These are phyloP conservation scores for Cyclotella kingstonii DNA, from an alignment of 108 stramenopile species.

Conservation along the genomic window DNA sequence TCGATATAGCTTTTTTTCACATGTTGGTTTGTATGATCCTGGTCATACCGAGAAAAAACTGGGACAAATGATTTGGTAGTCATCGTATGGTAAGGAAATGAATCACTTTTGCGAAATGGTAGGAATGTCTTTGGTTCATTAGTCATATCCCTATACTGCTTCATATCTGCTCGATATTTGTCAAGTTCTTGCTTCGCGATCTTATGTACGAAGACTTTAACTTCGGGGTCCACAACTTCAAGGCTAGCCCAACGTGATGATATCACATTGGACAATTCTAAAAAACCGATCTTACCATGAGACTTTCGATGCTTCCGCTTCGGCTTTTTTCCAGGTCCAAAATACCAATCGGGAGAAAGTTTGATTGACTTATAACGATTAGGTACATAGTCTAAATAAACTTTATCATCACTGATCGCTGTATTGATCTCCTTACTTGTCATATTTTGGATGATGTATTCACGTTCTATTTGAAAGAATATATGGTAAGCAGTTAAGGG, in stretches of 20 bases:
- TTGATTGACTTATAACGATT: constrained; percentile 27
- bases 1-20: no score
- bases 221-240: constrained; percentile 32
- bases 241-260: constrained; percentile 58
- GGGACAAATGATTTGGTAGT: no score
- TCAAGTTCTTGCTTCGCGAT: constrained; percentile 33
- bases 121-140: constrained; percentile 4
- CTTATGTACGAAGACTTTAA: constrained; percentile 27
- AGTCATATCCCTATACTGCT: constrained; percentile 36
- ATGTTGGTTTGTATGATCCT: no score
- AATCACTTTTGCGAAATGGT: background rate
- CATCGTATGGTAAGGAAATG: constrained; percentile 11
- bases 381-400: constrained; percentile 19
- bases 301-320: constrained; percentile 67
- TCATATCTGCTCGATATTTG: constrained; percentile 37
- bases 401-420: constrained; percentile 10
- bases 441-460: constrained; percentile 39
- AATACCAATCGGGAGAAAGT: constrained; percentile 42
- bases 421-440: constrained; percentile 16
- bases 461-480: constrained; percentile 47
- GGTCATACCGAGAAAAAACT: no score
- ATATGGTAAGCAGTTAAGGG: constrained; percentile 49
- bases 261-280: constrained; percentile 66
- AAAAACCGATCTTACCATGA: constrained; percentile 81
- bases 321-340: constrained; percentile 32